Percentiles rank a stretch among this genome's conserved stretches.
Evolutionary conservation across 2,329 filamentous ascomycete genomes (phyloP).

Genomic region (Microsporum ferrugineum): DNA sequence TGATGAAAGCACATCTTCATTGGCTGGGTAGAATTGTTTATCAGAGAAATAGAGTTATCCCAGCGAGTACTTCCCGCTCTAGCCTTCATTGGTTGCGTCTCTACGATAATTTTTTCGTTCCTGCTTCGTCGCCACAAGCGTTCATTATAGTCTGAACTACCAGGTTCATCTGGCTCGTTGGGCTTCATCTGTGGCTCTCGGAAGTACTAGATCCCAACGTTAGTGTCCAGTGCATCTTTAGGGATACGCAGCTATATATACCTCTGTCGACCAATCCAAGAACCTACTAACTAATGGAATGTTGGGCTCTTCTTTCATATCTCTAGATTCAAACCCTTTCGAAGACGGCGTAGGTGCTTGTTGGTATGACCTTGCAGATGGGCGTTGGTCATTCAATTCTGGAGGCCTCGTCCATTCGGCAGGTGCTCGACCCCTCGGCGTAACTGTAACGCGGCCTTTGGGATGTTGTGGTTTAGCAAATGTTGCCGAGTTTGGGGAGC

Average conservation of each 20-base stretch:
- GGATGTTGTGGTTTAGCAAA: conserved; percentile 16
- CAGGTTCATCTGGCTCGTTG: conserved; percentile 88
- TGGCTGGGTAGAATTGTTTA: conserved; percentile 83
- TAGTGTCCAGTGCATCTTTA: neutral
- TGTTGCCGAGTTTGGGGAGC: conserved; percentile 14
- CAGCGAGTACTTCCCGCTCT: conserved; percentile 75
- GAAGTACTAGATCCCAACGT: conserved; percentile 55
- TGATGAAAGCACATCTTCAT: conserved; percentile 94
- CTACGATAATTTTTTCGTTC: conserved; percentile 82
- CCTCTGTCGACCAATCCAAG: conserved; percentile 86
- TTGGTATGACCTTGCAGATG: conserved; percentile 59
- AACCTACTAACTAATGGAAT: conserved; percentile 76
- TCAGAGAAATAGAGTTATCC: conserved; percentile 70
- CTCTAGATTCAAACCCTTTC: conserved; percentile 56
- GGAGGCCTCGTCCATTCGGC: conserved; percentile 55
- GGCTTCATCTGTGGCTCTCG: conserved; percentile 97
- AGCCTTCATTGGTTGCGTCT: conserved; percentile 87
- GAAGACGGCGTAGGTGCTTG: conserved; percentile 68
- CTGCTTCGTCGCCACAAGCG: conserved; percentile 83
- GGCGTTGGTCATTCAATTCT: conserved; percentile 60
- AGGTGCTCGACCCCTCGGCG: conserved; percentile 41
- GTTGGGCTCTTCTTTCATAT: conserved; percentile 46
- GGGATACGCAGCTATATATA: conserved; percentile 20
- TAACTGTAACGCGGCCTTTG: conserved; percentile 30
- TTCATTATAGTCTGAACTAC: conserved; percentile 91